These are phyloP conservation scores for Wickerhamomyces chambardii DNA, from an alignment of 805 yeast genomes.

Conservation along the genomic window DNA sequence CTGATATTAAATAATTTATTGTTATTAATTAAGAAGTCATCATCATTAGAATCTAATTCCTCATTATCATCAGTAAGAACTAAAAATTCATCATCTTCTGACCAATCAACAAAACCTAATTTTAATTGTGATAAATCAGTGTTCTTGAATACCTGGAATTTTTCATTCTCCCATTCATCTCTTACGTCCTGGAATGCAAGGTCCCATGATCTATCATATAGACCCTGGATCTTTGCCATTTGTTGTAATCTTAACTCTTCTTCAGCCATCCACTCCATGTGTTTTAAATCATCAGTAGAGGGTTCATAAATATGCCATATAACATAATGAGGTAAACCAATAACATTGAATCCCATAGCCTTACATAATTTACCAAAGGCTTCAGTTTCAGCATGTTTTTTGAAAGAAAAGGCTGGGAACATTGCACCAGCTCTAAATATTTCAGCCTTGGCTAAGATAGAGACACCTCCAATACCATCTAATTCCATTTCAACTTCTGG, in stretches of 20 bases:
- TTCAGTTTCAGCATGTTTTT: conserved; percentile 96
- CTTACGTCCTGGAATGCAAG: conserved; percentile 72
- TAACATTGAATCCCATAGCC: conserved; percentile 77
- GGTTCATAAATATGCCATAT: conserved; percentile 98
- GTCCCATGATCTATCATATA: conserved; percentile 66
- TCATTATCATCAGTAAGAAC: conserved; percentile 14
- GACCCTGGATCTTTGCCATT: conserved; percentile 52
- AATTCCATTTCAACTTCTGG: conserved; percentile 88
- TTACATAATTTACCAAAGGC: conserved; percentile 90
- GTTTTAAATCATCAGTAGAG: conserved; percentile 79
- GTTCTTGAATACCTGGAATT: conserved; percentile 63
- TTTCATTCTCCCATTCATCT: conserved; percentile 66
- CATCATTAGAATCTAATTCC: conserved; percentile 5
- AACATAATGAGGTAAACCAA: conserved; percentile 90
- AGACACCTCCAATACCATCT: conserved; percentile 97
- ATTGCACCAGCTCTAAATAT: conserved; percentile 87
- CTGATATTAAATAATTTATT: conserved; percentile 6
- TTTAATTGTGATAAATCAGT: conserved; percentile 51
- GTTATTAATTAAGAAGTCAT: conserved; percentile 11
- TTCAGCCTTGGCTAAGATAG: conserved; percentile 77
- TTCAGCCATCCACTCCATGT: conserved; percentile 84
- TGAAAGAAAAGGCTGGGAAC: conserved; percentile 94
- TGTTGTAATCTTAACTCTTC: conserved; percentile 62
- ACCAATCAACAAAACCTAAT: conserved; percentile 57
- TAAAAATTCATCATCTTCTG: conserved; percentile 39